A percentile compares a stretch with the other conserved stretches of the same genome.
Conservation (phyloP, 2,329 filamentous ascomycete species). For the Sporothrix euskadiensis region DNA sequence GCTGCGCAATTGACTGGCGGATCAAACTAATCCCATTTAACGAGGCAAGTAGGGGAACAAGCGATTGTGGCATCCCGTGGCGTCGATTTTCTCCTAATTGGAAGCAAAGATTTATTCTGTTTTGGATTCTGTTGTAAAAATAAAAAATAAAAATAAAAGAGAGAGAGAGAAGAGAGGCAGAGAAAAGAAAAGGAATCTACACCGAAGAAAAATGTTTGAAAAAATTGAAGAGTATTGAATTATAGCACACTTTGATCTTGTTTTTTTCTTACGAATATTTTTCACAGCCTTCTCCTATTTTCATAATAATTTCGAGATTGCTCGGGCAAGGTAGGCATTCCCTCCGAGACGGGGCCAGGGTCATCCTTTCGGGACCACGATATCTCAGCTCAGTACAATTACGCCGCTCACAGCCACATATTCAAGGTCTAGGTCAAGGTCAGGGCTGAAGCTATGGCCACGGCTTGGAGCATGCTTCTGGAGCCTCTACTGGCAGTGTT, state of each 20-base stretch:
- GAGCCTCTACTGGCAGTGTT: neutral
- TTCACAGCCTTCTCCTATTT: neutral
- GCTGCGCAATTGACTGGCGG: constrained; percentile 3
- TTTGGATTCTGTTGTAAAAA: neutral
- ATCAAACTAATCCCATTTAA: neutral
- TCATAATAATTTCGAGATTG: neutral
- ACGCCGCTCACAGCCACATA: neutral
- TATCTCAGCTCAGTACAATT: neutral
- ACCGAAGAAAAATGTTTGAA: too few relatives aligned
- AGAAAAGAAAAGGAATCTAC: too few relatives aligned
- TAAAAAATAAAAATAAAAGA: neutral
- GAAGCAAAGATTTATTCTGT: neutral
- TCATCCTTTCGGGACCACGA: neutral
- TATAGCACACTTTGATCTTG: too few relatives aligned
- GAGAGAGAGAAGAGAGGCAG: too few relatives aligned
- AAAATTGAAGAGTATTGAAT: too few relatives aligned
- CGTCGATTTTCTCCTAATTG: neutral
- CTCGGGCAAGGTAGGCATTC: neutral
- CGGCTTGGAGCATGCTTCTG: neutral
- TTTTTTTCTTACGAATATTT: neutral
- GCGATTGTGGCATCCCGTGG: neutral
- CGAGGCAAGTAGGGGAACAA: neutral
- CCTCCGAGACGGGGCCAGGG: neutral
- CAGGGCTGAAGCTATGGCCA: neutral
- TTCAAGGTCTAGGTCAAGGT: neutral